phyloP scores from a whole-genome alignment of 108 stramenopile genomes.

The Cyclostephanos tholiformis region DNA sequence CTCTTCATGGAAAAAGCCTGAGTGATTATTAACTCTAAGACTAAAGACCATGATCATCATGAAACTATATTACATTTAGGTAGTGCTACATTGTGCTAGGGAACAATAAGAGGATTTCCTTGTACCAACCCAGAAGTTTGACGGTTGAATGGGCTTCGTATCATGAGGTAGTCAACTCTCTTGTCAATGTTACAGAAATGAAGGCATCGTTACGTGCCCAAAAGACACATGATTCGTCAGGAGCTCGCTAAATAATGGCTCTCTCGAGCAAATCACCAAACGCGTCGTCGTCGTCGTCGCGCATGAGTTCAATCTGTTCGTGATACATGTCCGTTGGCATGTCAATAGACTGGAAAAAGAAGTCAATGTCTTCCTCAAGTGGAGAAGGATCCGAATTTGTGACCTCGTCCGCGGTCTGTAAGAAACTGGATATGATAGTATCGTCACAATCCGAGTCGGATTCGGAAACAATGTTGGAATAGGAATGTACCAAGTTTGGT shows the following conservation, averaged over 20 bases:
- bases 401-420: constrained; percentile 12
- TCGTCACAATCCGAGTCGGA: constrained; percentile 28
- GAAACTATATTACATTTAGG: too few relatives aligned
- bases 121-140: too few relatives aligned
- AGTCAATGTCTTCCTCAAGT: constrained; percentile 40
- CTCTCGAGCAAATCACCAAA: constrained; percentile 51
- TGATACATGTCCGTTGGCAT: constrained; percentile 45
- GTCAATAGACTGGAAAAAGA: constrained; percentile 41
- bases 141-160: too few relatives aligned
- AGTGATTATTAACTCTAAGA: neutral
- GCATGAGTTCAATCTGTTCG: constrained; percentile 45
- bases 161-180: neutral
- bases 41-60: too few relatives aligned
- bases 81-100: too few relatives aligned
- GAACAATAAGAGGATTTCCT: too few relatives aligned
- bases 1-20: constrained; percentile 9
- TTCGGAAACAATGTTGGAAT: constrained; percentile 37
- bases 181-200: neutral
- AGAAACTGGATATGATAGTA: constrained; percentile 27
- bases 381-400: neutral
- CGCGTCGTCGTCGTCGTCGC: constrained; percentile 48
- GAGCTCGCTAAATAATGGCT: constrained; percentile 39
- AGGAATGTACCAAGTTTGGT: constrained; percentile 7
- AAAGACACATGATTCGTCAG: neutral
- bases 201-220: neutral